Conservation (phyloP, 2,329 filamentous ascomycete genomes). For the Chalara sp. region DNA sequence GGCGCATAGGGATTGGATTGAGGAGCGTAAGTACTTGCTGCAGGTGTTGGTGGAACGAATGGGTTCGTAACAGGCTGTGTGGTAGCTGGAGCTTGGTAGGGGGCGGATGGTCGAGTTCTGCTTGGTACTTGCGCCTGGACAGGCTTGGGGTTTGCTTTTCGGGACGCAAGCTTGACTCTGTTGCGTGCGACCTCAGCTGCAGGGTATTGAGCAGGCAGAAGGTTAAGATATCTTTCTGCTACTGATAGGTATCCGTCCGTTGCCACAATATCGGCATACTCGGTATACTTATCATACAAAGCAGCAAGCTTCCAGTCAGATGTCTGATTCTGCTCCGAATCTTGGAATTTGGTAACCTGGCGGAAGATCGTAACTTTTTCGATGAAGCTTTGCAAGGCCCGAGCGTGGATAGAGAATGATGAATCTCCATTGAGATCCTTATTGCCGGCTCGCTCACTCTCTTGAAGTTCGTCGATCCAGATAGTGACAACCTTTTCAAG, state of each 20-base stretch:
- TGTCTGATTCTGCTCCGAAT: slow-evolving; percentile 62
- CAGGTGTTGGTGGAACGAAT: slow-evolving; percentile 29
- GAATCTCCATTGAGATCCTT: slow-evolving; percentile 66
- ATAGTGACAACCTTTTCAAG: slow-evolving; percentile 94
- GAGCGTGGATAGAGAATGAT: slow-evolving; percentile 86
- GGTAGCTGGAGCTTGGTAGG: slow-evolving; percentile 41
- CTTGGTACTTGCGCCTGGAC: slow-evolving; percentile 24
- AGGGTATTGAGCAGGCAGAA: slow-evolving; percentile 77
- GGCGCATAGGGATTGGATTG: slow-evolving; percentile 31
- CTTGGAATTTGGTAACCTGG: slow-evolving; percentile 84
- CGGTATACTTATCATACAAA: slow-evolving; percentile 90
- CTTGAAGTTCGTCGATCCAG: slow-evolving; percentile 85
- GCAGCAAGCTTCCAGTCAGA: slow-evolving; percentile 83
- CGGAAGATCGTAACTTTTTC: slow-evolving; percentile 98
- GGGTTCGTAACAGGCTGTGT: slow-evolving; percentile 28
- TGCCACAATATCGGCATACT: slow-evolving; percentile 93
- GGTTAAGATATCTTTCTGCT: slow-evolving; percentile 85
- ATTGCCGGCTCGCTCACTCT: slow-evolving; percentile 70
- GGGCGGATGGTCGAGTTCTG: slow-evolving; percentile 33
- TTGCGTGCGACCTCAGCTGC: slow-evolving; percentile 82
- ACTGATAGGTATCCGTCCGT: slow-evolving; percentile 79
- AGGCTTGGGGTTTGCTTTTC: slow-evolving; percentile 44
- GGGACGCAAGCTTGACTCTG: slow-evolving; percentile 77
- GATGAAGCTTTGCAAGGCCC: slow-evolving; percentile 84
- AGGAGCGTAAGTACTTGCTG: slow-evolving; percentile 44